Evolutionary conservation across 805 yeast genomes (phyloP), one percentile per base, ranked within the genome.

Genomic region (Candida multigemmis): DNA sequence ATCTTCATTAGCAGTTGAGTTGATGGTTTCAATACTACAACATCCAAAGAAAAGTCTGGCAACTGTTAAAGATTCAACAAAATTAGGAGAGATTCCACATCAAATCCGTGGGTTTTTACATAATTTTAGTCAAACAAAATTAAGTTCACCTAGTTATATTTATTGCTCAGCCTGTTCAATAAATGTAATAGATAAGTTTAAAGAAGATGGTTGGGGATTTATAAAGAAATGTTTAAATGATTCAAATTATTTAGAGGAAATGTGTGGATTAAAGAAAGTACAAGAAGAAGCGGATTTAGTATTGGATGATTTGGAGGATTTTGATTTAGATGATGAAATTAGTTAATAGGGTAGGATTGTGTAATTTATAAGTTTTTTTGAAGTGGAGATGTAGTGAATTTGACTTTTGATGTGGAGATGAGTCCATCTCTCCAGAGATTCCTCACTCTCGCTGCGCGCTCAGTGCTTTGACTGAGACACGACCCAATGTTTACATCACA

Each of bases 151-250:
- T 2, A 74, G 76, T 16, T 93, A 81, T 53, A 59, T 65, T 20
- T 63, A 71, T 40, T 91, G 99, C 50, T 78, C 96, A 0, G 98
- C 87, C 0, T 91, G 99, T 42, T 82, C 94, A 1, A 36, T 53
- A 1, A 40, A 59, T 0, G 77, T 91, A 2, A 40, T 82, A 1
- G 51, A 61, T 3, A 65, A 58, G 7, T 85, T 65, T 53, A 33
- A 50, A 13, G 35, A 44, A 2, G 50, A 60, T 1, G 85, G 84
- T 0, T 91, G 97, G 97, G 74, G 71, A 4, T 89, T 89, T 60
- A 83, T 91, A 4, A 61, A 64, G 39, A 45, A 47, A 9, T 89
- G 96, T 8, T 57, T 93, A 28, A 62, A 75, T 33, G 75, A 82
- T 36, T 55, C 77, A 1, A 63, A 59, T 12, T 80, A 72, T 40